Percentiles rank a stretch among this genome's conserved stretches.
Conservation (phyloP, 2,329 filamentous ascomycete species). For the Cladophialophora yegresii region DNA sequence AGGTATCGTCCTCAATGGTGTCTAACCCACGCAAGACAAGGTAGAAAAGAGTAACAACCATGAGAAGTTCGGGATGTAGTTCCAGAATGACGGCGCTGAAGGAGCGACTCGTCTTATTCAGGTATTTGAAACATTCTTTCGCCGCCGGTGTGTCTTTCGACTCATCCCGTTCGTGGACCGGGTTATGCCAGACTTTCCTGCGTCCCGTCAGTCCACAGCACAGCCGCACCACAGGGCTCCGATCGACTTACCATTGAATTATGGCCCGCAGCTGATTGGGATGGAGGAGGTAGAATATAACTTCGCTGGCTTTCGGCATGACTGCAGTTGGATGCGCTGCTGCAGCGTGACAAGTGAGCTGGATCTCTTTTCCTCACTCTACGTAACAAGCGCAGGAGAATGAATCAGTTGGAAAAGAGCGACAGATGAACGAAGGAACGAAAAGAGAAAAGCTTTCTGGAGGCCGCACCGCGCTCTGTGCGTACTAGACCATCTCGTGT, state of each 20-base stretch:
- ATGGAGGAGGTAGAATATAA: conserved; percentile 73
- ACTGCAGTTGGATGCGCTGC: conserved; percentile 28
- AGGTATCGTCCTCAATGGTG: conserved; percentile 99
- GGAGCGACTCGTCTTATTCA: conserved; percentile 86
- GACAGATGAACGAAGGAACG: conserved; percentile 7
- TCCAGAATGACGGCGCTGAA: conserved; percentile 94
- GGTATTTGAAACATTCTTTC: conserved; percentile 79
- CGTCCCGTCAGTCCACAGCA: conserved; percentile 3
- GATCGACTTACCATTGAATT: conserved; percentile 74
- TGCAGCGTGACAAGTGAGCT: not conserved
- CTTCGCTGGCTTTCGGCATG: conserved; percentile 51
- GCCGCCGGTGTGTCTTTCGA: conserved; percentile 73
- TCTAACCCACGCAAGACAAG: conserved; percentile 87
- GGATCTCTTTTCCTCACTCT: not conserved
- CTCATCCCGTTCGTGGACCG: conserved; percentile 80
- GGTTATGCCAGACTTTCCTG: conserved; percentile 96
- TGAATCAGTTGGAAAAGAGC: conserved; percentile 14
- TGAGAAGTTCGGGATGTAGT: conserved; percentile 87
- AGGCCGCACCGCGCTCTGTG: conserved; percentile 2
- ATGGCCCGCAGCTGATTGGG: conserved; percentile 77
- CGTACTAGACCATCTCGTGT: conserved; percentile 18
- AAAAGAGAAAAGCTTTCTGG: not conserved
- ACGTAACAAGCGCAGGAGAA: not conserved
- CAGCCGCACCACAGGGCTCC: not conserved
- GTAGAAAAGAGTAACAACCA: conserved; percentile 90